phyloP scores from a whole-genome alignment of 257 asterid genomes.

The Fraxinus quadrangulata region DNA sequence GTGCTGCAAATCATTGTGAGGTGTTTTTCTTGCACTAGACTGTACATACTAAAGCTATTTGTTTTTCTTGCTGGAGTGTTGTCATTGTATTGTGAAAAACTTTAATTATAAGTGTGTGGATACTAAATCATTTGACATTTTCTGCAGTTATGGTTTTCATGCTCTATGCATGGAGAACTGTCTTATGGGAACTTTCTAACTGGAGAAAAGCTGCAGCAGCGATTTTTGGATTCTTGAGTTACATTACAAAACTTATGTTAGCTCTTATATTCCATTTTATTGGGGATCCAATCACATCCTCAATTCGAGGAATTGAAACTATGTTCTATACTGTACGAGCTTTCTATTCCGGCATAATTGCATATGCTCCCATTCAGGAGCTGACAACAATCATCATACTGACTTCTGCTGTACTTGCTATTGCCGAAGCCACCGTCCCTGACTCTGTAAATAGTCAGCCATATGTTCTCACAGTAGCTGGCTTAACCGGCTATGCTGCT shows the following conservation, averaged over 20 bases:
- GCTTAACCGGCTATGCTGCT: conserved; percentile 75
- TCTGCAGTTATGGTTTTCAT: conserved; percentile 63
- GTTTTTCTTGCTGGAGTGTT: background rate
- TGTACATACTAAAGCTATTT: conserved; percentile 4
- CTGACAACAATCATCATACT: conserved; percentile 63
- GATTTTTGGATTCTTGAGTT: conserved; percentile 40
- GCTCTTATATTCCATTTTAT: conserved; percentile 58
- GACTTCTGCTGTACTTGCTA: conserved; percentile 62
- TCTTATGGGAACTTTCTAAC: conserved; percentile 81
- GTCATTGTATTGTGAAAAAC: background rate
- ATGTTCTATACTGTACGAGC: conserved; percentile 58
- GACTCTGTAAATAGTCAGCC: conserved; percentile 80
- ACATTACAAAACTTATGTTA: conserved; percentile 51
- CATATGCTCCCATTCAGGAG: conserved; percentile 79
- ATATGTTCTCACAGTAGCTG: conserved; percentile 64
- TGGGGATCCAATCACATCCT: conserved; percentile 65
- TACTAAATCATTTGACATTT: conserved; percentile 8
- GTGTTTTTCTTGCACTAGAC: background rate
- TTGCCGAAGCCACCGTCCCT: conserved; percentile 76
- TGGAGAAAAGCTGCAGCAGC: conserved; percentile 51
- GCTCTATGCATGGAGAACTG: conserved; percentile 72
- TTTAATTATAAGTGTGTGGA: background rate
- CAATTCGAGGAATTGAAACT: conserved; percentile 56
- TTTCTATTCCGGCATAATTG: conserved; percentile 70
- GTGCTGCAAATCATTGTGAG: background rate